Percentiles rank a stretch among this genome's conserved stretches.
These are phyloP conservation scores for Zymoseptoria ardabiliae DNA, from an alignment of 2,329 filamentous ascomycete genomes.

Conservation along the genomic window DNA sequence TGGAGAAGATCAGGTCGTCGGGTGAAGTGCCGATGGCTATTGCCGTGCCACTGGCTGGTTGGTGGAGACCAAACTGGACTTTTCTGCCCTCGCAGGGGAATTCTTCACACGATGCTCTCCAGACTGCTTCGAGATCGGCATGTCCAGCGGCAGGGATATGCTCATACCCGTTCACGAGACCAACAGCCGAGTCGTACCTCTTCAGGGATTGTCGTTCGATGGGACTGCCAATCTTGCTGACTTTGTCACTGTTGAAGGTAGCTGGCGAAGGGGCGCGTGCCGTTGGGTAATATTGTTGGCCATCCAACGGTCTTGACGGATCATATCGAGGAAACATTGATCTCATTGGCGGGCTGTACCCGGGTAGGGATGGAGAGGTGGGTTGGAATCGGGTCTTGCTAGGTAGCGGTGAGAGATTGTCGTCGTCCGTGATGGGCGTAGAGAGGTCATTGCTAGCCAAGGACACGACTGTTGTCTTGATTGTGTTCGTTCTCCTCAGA, in stretches of 20 bases:
- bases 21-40: slow-evolving; percentile 19
- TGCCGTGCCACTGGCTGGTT: slow-evolving; percentile 12
- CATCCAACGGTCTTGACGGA: slow-evolving; percentile 55
- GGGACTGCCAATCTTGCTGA: slow-evolving; percentile 50
- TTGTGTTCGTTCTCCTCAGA: slow-evolving; percentile 9
- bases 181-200: slow-evolving; percentile 23
- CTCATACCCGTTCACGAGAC: slow-evolving; percentile 25
- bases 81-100: slow-evolving; percentile 21
- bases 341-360: slow-evolving; percentile 42
- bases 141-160: slow-evolving; percentile 23
- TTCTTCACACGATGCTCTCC: slow-evolving; percentile 22
- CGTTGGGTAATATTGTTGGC: slow-evolving; percentile 64
- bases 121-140: slow-evolving; percentile 22
- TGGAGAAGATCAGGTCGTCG: slow-evolving; percentile 21
- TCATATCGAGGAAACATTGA: slow-evolving; percentile 76
- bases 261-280: slow-evolving; percentile 52
- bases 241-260: slow-evolving; percentile 48
- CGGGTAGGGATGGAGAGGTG: slow-evolving; percentile 5
- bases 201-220: slow-evolving; percentile 13
- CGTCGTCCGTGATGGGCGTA: slow-evolving; percentile 14
- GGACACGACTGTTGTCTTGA: neutral
- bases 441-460: slow-evolving; percentile 1
- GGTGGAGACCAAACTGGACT: slow-evolving; percentile 22
- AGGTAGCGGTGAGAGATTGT: slow-evolving; percentile 21
- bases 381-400: slow-evolving; percentile 18